These are phyloP conservation scores for Fusarium sp. DNA, from an alignment of 2,329 filamentous ascomycete species.

Conservation along the genomic window DNA sequence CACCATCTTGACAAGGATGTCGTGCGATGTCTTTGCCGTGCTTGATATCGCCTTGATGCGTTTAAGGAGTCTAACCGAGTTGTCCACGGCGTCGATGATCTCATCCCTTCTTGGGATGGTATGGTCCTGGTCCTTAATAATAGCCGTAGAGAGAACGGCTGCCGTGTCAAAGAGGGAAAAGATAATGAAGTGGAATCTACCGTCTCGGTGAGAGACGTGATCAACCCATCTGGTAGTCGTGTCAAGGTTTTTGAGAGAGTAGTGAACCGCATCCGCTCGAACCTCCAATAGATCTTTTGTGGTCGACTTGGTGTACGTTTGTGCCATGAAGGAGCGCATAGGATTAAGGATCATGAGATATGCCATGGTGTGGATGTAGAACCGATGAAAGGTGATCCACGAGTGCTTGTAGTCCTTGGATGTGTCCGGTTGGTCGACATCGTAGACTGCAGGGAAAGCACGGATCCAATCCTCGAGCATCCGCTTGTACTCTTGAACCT, in stretches of 20 bases:
- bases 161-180: constrained; percentile 64
- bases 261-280: constrained; percentile 53
- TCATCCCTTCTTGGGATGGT: constrained; percentile 53
- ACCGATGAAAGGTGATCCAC: constrained; percentile 58
- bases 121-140: constrained; percentile 57
- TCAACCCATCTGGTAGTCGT: constrained; percentile 55
- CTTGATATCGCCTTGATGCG: constrained; percentile 45
- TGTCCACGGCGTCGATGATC: constrained; percentile 51
- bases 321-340: constrained; percentile 58
- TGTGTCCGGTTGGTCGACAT: constrained; percentile 52
- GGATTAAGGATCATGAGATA: constrained; percentile 59
- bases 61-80: constrained; percentile 47
- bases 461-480: constrained; percentile 54
- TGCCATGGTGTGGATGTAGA: constrained; percentile 56
- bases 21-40: constrained; percentile 49
- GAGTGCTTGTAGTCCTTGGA: constrained; percentile 52
- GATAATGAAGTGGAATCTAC: constrained; percentile 61
- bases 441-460: constrained; percentile 54
- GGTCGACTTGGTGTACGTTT: constrained; percentile 42
- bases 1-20: constrained; percentile 46
- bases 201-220: constrained; percentile 56
- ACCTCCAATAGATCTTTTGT: constrained; percentile 48
- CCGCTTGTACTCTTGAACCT: constrained; percentile 45
- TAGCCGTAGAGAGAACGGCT: constrained; percentile 59
- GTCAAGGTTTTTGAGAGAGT: constrained; percentile 54